Evolutionary conservation across 2,329 filamentous ascomycete genomes (phyloP), one percentile per base, ranked within the genome.

Genomic region (Rhytidhysteron rufulum): DNA sequence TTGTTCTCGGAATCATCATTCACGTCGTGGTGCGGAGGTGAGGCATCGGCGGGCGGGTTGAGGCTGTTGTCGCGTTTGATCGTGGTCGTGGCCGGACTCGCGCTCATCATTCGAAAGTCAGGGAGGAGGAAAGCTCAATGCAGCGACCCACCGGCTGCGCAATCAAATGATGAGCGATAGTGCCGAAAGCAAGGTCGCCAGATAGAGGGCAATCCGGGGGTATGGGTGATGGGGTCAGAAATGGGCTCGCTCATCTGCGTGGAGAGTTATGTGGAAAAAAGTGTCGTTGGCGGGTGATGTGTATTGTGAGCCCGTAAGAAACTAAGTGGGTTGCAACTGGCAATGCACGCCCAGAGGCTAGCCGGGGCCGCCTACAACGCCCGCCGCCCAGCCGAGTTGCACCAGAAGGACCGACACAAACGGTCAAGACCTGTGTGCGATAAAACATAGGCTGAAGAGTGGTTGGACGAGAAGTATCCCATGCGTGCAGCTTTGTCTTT

Each of bases 131-230:
- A 54, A 53, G 47, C 51, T 49, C 43, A 34, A 21, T 36, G 32
- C 19, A 16, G 25, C 43, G 60, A 52, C 60, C 58, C 55, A 57
- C 62, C 57, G 48, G 44, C 48, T 51, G 49, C 57, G 47, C 47
- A 50, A 48, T 53, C 52, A 53, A 56, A 51, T 45, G 43, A 47
- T 47, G 56, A 58, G 59, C 39, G 51, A 60, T 46, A 43, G 44
- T 39, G 41, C 34, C 51, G 48, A 55, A 52, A 39, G 29, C 15
- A 36, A 45, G 47, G 51, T 57, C 54, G 49, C 47, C 47, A 35
- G 48, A 52, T 48, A 52, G 53, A 34, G 34, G 18, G 20, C 37
- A 21, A 39, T 37, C 40, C 32, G 45, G 34, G 42, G 47, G 51
- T 42, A 34, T 39, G 44, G 38, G 45, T 64, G 54, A 42, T 40